Evolutionary conservation across 495 filamentous ascomycete species (phyloP).

Genomic region (Bathelium albidoporum): DNA sequence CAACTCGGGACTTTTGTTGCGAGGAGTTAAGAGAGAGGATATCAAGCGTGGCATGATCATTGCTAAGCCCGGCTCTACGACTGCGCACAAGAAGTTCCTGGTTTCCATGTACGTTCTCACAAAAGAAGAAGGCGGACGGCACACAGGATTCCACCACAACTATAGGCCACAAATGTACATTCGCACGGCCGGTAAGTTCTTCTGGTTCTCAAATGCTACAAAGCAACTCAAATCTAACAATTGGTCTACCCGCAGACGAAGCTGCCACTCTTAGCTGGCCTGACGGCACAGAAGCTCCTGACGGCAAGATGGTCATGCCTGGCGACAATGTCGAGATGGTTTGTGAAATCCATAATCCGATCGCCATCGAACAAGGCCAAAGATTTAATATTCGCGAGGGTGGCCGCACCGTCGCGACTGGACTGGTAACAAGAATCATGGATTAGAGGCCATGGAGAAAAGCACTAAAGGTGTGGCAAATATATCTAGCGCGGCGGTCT

Average conservation of each 20-base stretch:
- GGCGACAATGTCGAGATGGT: conserved; percentile 98
- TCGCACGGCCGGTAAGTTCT: conserved; percentile 65
- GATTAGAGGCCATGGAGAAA: conserved; percentile 47
- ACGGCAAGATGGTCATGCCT: conserved; percentile 75
- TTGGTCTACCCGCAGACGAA: conserved; percentile 47
- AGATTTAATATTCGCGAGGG: conserved; percentile 96
- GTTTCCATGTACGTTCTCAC: conserved; percentile 91
- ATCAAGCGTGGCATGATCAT: conserved; percentile 89
- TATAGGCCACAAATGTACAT: conserved; percentile 95
- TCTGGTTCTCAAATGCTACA: background rate
- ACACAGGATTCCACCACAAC: conserved; percentile 85
- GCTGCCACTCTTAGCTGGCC: conserved; percentile 71
- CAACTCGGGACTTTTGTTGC: conserved; percentile 95
- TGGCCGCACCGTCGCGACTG: conserved; percentile 86
- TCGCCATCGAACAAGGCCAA: conserved; percentile 80
- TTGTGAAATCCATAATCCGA: conserved; percentile 64
- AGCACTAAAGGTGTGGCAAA: background rate
- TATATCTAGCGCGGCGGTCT: too few species aligned
- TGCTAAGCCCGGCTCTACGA: conserved; percentile 62
- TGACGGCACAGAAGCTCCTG: conserved; percentile 51
- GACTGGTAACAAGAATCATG: conserved; percentile 77
- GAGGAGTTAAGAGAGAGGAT: conserved; percentile 90
- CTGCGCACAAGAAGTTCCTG: conserved; percentile 81
- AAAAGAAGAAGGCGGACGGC: conserved; percentile 95
- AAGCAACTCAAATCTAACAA: background rate